A percentile compares a stretch with the other conserved stretches of the same genome.
phyloP scores from a whole-genome alignment of 768 basidiomycete species.

The Xanthoconium purpureum region DNA sequence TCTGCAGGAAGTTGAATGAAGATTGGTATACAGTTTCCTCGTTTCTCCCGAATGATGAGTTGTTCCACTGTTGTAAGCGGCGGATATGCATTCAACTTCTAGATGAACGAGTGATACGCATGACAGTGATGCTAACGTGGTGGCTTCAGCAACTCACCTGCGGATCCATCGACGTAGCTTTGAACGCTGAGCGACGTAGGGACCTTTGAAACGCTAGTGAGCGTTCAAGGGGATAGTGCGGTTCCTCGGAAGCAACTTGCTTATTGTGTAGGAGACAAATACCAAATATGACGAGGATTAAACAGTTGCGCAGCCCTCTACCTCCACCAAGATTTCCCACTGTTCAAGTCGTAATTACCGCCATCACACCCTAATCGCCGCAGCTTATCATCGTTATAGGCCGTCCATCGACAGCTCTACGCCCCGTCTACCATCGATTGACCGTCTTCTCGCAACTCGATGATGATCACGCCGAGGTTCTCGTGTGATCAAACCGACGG shows the following conservation, averaged over 20 bases:
- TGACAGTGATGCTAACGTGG: conserved; percentile 37
- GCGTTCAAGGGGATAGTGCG: too few relatives aligned
- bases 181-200: not conserved
- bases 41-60: conserved; percentile 75
- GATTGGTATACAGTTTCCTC: conserved; percentile 90
- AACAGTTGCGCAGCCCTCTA: not conserved
- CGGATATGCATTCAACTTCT: conserved; percentile 71
- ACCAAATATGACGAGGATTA: not conserved
- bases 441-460: not conserved
- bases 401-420: too few relatives aligned
- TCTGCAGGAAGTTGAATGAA: conserved; percentile 93
- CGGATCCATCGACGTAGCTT: conserved; percentile 42
- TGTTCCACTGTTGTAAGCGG: conserved; percentile 72
- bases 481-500: conserved; percentile 60
- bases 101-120: conserved; percentile 47
- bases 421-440: not conserved
- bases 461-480: conserved; percentile 78
- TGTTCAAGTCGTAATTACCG: too few relatives aligned
- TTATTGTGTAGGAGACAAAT: conserved; percentile 4
- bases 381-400: not conserved
- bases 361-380: not conserved
- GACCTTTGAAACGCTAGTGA: not conserved
- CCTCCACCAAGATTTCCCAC: not conserved
- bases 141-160: conserved; percentile 36
- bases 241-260: not conserved